Conservation (phyloP, 345 rosid genomes). For the Carallia brachiata region DNA sequence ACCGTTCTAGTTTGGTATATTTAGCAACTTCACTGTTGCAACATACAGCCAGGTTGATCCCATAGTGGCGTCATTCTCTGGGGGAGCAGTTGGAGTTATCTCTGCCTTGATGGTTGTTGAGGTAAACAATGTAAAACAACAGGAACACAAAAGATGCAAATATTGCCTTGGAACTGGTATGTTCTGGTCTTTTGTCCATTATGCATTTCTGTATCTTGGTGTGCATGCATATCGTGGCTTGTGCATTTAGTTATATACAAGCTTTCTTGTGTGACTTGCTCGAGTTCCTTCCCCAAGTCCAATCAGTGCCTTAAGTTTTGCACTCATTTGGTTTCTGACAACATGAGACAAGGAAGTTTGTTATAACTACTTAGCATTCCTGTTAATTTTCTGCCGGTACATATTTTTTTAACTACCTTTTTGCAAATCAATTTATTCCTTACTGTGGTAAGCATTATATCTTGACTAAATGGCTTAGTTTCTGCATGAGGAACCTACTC, state of each 20-base stretch:
- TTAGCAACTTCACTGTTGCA: constrained; percentile 13
- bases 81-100: constrained; percentile 97
- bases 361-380: neutral
- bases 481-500: too few species aligned
- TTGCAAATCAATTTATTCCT: too few species aligned
- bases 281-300: neutral
- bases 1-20: neutral
- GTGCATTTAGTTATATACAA: too few species aligned
- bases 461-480: too few species aligned
- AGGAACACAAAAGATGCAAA: constrained; percentile 95
- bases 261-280: neutral
- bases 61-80: constrained; percentile 96
- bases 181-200: neutral
- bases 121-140: constrained; percentile 92
- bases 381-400: too few species aligned
- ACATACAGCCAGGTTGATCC: constrained; percentile 86
- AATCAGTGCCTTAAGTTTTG: neutral
- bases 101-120: constrained; percentile 97
- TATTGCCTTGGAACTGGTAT: constrained; percentile 97
- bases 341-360: neutral
- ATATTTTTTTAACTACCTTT: too few species aligned
- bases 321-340: neutral
- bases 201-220: neutral
- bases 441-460: too few species aligned
- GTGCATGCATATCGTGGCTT: too few species aligned